Percentiles rank a stretch among this genome's conserved stretches.
Conservation (phyloP, 257 asterid genomes). For the Linderniella brevidens region DNA sequence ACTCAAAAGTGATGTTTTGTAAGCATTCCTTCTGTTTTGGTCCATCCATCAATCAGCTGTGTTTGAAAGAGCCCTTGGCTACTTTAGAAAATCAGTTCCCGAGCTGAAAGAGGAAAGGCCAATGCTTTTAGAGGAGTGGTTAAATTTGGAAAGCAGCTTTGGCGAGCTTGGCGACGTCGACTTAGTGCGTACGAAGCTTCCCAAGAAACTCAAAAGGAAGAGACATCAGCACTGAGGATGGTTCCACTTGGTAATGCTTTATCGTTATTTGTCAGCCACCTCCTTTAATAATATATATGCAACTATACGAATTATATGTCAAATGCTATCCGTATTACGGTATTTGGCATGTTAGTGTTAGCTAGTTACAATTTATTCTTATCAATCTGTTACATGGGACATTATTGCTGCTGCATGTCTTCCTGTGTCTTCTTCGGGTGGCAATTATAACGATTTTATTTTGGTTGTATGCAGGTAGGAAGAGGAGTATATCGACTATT, state of each 20-base stretch:
- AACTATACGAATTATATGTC: no score
- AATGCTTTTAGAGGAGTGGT: conserved; percentile 68
- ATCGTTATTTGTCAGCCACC: background rate
- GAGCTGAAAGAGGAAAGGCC: conserved; percentile 61
- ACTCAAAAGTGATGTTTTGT: no score
- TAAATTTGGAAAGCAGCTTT: conserved; percentile 53
- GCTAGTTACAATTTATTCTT: background rate
- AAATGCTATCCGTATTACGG: no score
- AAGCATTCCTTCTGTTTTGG: background rate
- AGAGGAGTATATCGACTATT: conserved; percentile 79
- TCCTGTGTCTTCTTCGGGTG: background rate
- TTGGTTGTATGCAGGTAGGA: conserved; percentile 7
- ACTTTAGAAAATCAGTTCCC: conserved; percentile 62
- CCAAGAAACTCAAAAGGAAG: conserved; percentile 89
- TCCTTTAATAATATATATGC: background rate
- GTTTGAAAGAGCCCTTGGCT: conserved; percentile 60
- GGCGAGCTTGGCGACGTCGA: conserved; percentile 68
- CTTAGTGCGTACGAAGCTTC: conserved; percentile 56
- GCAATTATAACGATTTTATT: background rate
- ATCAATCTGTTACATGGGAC: background rate
- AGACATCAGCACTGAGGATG: conserved; percentile 79
- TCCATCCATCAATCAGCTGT: conserved; percentile 27
- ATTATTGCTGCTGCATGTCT: background rate
- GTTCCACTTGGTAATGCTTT: conserved; percentile 48
- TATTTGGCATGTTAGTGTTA: background rate